Conservation (phyloP, 192 early-diverging fungal species). For the Ambispora gerdemannii region DNA sequence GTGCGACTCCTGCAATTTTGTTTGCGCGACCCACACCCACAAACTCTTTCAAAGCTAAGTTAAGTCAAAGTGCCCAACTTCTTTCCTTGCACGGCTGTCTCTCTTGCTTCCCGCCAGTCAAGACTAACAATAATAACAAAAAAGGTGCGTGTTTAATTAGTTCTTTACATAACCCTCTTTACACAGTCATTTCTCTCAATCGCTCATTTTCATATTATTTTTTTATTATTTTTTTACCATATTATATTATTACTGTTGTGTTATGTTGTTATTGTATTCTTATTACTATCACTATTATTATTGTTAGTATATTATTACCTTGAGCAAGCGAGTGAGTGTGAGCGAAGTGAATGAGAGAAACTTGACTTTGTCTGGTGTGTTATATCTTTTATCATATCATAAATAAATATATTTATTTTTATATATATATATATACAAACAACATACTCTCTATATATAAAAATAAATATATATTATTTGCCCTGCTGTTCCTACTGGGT, state of each 20-base stretch:
- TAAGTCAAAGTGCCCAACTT: neutral
- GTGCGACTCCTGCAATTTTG: slow-evolving; percentile 13
- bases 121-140: slow-evolving; percentile 13
- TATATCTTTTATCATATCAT: no score
- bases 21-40: slow-evolving; percentile 9
- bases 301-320: no score
- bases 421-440: no score
- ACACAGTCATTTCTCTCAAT: neutral
- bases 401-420: no score
- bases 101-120: slow-evolving; percentile 16
- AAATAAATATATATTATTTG: slow-evolving; percentile 4
- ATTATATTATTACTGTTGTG: no score
- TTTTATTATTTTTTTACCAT: neutral
- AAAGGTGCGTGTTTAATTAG: slow-evolving; percentile 5
- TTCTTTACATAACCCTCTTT: neutral
- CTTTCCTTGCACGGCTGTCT: slow-evolving; percentile 21
- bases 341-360: no score
- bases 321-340: no score
- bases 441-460: no score
- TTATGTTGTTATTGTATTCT: no score
- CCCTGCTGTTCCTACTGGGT: neutral
- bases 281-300: no score
- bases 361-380: slow-evolving; percentile 1
- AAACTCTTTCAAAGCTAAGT: slow-evolving; percentile 3
- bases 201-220: neutral